Percentiles rank a stretch among this genome's conserved stretches.
phyloP scores from a whole-genome alignment of 352 stramenopile species.

The Phytophthora colocasiae region DNA sequence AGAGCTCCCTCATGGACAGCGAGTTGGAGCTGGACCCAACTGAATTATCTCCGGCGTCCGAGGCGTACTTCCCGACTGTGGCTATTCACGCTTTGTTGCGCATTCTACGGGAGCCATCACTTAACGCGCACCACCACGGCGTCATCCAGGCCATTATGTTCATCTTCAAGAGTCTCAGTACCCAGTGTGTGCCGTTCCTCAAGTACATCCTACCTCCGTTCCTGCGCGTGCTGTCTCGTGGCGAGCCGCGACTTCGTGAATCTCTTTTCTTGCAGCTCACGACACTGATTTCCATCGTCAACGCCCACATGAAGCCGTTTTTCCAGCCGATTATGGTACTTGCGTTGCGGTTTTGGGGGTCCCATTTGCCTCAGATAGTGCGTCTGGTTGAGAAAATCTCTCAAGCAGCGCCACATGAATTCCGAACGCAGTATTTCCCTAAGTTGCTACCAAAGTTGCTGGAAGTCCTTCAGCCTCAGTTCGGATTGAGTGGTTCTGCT shows the following conservation, averaged over 20 bases:
- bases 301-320: conserved; percentile 96
- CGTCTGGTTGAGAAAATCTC: conserved; percentile 94
- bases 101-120: conserved; percentile 96
- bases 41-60: conserved; percentile 74
- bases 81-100: conserved; percentile 96
- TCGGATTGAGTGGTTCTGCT: conserved; percentile 66
- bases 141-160: conserved; percentile 99
- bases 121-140: conserved; percentile 96
- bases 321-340: conserved; percentile 97
- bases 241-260: conserved; percentile 93
- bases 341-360: conserved; percentile 96
- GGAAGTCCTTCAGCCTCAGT: conserved; percentile 84
- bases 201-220: conserved; percentile 98
- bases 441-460: conserved; percentile 90
- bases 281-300: conserved; percentile 95
- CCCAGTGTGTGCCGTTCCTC: conserved; percentile 96
- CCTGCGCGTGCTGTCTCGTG: conserved; percentile 91
- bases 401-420: conserved; percentile 75
- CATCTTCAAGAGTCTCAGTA: conserved; percentile 97
- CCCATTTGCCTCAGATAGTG: conserved; percentile 96
- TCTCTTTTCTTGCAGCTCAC: conserved; percentile 97
- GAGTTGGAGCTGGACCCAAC: conserved; percentile 76
- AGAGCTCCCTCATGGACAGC: conserved; percentile 66
- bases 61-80: conserved; percentile 98
- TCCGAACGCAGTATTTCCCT: conserved; percentile 88